phyloP scores from a whole-genome alignment of 345 rosid genomes.

The Mangifera indica region DNA sequence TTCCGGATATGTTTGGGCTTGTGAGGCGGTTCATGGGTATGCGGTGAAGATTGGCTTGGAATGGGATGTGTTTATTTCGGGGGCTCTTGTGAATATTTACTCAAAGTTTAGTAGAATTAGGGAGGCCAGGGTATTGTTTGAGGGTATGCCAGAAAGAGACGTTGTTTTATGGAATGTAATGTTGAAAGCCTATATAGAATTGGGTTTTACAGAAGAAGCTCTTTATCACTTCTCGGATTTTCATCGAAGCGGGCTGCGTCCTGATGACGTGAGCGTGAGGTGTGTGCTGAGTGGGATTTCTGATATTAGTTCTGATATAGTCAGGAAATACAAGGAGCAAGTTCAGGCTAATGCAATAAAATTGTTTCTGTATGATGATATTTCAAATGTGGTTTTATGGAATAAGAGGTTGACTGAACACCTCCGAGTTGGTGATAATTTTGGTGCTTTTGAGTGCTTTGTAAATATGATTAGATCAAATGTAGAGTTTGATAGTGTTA shows the following conservation, averaged over 20 bases:
- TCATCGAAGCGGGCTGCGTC: constrained; percentile 39
- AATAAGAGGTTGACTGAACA: constrained; percentile 40
- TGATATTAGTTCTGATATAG: constrained; percentile 23
- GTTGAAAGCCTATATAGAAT: constrained; percentile 47
- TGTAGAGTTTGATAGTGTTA: constrained; percentile 44
- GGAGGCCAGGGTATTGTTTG: constrained; percentile 50
- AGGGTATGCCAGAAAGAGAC: constrained; percentile 44
- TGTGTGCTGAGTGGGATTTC: constrained; percentile 32
- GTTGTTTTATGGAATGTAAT: constrained; percentile 61
- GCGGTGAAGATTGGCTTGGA: constrained; percentile 56
- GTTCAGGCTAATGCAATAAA: constrained; percentile 36
- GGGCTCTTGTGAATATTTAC: constrained; percentile 53
- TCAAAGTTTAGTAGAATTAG: constrained; percentile 43
- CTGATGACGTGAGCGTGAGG: constrained; percentile 36
- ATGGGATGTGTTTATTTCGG: constrained; percentile 44
- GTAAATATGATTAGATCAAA: constrained; percentile 42
- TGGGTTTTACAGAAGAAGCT: constrained; percentile 38
- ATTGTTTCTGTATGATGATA: constrained; percentile 17
- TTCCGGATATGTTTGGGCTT: constrained; percentile 48
- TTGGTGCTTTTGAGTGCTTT: constrained; percentile 40
- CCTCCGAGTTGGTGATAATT: constrained; percentile 33
- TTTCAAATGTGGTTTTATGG: constrained; percentile 32
- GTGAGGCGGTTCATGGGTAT: constrained; percentile 53
- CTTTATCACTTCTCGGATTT: constrained; percentile 33
- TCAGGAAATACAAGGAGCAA: constrained; percentile 31